Base-by-base conservation (phyloP, 1,284 basidiomycete genomes). In the Pseudozyma thailandica region DNA sequence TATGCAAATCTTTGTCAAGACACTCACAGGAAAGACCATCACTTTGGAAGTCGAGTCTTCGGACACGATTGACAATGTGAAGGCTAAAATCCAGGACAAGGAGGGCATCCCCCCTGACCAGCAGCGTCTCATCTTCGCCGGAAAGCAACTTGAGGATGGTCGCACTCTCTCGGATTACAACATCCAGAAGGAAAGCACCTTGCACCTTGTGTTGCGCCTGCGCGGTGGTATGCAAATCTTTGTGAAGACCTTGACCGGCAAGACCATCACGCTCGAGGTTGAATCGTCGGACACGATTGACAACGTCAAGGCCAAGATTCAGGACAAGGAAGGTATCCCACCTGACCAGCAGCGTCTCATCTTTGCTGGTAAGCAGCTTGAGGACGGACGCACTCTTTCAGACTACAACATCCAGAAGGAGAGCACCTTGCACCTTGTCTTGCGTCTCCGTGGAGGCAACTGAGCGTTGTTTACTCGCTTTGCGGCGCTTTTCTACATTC, bases 101-200 rank as follows among this genome's bases (percentile, higher is more conserved):
- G 79, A 81, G 49, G 79, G 79, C 26, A 81, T 81, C 42, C 79
- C 79, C 20, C 79, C 79, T 50, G 79, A 81, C 72, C 79, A 81
- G 62, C 79, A 81, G 73, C 73, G 79, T 10, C 45, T 82, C 16
- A 81, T 82, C 65, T 81, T 81, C 41, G 79, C 78, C 9, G 79
- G 80, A 27, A 82, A 81, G 74, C 79, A 80, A 70, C 66, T 82
- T 33, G 80, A 80, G 47, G 80, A 80, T 41, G 79, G 80, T 12
- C 79, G 79, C 16, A 80, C 78, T 3, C 74, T 80, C 2, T 59
- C 70, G 21, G 80, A 82, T 59, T 82, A 82, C 87, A 93, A 91
- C 88, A 97, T 97, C 82, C 95, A 98, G 88, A 98, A 98, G 88
- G 95, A 98, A 87, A 94, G 92, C 35, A 98, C 95, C 58, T 91